A percentile compares a stretch with the other conserved stretches of the same genome.
Evolutionary conservation across 2,329 filamentous ascomycete species (phyloP).

Genomic region (Fusarium miscanthi): DNA sequence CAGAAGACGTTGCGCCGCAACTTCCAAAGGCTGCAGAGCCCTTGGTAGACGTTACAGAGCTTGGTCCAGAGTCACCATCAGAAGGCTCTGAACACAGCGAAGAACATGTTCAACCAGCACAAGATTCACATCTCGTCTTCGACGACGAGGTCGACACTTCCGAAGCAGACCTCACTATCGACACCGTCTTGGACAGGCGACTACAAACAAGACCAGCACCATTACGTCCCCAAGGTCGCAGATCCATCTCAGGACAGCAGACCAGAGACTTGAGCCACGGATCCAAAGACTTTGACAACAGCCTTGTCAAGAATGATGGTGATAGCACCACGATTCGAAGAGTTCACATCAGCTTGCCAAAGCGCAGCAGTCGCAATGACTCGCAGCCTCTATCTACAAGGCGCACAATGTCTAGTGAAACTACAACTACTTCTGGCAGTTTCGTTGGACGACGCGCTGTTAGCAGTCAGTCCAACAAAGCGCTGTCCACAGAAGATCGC

Average conservation of each 20-base stretch:
- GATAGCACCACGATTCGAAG: not conserved
- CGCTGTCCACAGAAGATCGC: not conserved
- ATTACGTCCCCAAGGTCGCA: not conserved
- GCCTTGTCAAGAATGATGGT: not conserved
- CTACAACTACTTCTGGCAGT: not conserved
- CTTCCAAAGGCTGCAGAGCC: not conserved
- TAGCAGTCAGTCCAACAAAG: not conserved
- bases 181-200: not conserved
- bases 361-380: not conserved
- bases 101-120: not conserved
- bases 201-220: not conserved
- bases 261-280: not conserved
- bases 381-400: not conserved
- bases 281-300: not conserved
- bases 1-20: not conserved
- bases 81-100: not conserved
- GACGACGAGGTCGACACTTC: not conserved
- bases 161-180: not conserved
- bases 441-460: not conserved
- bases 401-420: not conserved
- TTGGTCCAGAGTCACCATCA: not conserved
- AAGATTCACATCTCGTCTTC: not conserved
- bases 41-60: not conserved
- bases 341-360: not conserved
- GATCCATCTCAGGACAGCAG: not conserved